Evolutionary conservation across 306 rosid species (phyloP), one percentile per base, ranked within the genome.

Genomic region (Pterocarpus santalinus): DNA sequence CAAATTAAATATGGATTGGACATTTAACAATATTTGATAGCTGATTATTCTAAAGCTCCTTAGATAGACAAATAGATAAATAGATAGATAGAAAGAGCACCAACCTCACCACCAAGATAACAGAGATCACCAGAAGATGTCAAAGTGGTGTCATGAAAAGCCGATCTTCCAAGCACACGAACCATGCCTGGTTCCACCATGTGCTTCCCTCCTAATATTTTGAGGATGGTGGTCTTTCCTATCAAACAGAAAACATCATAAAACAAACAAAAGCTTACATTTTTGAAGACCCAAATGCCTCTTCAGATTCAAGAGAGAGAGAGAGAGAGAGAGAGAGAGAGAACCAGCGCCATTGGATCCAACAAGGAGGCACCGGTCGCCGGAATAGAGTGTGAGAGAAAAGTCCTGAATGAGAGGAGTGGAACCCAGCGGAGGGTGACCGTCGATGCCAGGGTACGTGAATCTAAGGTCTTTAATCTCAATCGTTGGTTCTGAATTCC

Each of bases 281-380:
- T 1, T 5, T 30, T 58, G 10, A 17, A 71, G 4, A n/a, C 2
- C 43, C 5, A 4, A 75, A 5, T 8, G 73, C 68, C 6, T 65
- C 70, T 35, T 30, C 15, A 41, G 69, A 73, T 22, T 5, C 4
- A 16, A 56, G 14, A 30, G 43, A 57, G 36, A 44, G 16, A 52
- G 13, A 1, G 52, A 64, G 33, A 16, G 15, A 16, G 17, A 52
- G 35, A n/a, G 3, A 53, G 47, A 5, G 80, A 58, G 49, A 2
- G 17, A 77, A 82, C 97, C 98, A 34, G 98, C 97, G 86, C 99
- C 99, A 75, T 93, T 95, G 83, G 99, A 95, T 82, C 98, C 98
- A 9, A 95, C 93, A 46, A 95, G 95, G 62, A 95, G 93, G 84
- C 98, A 93, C 0, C 97, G 94, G n/a, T 95, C 80, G 38, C 92